Evolutionary conservation across 1,284 basidiomycete species (phyloP).

Genomic region (Moniliophthora roreri): DNA sequence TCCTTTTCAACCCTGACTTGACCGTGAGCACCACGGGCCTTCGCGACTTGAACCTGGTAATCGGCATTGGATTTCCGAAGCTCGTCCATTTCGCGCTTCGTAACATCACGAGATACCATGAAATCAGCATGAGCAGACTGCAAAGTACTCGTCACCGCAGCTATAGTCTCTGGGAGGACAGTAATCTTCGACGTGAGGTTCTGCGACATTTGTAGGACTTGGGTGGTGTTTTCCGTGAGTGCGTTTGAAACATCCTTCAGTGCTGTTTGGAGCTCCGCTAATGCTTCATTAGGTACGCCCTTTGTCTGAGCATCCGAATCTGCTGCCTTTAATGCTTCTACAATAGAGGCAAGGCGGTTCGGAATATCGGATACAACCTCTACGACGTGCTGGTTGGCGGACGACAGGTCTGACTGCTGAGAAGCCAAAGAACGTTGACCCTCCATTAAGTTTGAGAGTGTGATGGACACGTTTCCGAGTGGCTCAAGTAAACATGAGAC

Average conservation of each 20-base stretch:
- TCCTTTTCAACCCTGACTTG: slow-evolving; percentile 83
- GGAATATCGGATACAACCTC: slow-evolving; percentile 43
- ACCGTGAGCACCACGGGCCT: slow-evolving; percentile 73
- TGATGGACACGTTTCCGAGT: slow-evolving; percentile 34
- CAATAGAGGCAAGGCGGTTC: slow-evolving; percentile 36
- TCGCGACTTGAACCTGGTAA: slow-evolving; percentile 66
- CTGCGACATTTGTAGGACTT: slow-evolving; percentile 49
- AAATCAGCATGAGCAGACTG: slow-evolving; percentile 65
- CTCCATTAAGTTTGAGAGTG: slow-evolving; percentile 38
- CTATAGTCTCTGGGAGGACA: slow-evolving; percentile 57
- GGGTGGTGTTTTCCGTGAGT: slow-evolving; percentile 48
- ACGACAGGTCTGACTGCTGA: slow-evolving; percentile 34
- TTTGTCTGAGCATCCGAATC: slow-evolving; percentile 22
- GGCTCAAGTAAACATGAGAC: slow-evolving; percentile 50
- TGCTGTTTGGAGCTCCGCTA: slow-evolving; percentile 43
- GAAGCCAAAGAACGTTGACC: slow-evolving; percentile 42
- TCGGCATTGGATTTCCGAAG: slow-evolving; percentile 65
- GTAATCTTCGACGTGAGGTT: slow-evolving; percentile 52
- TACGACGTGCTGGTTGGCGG: slow-evolving; percentile 33
- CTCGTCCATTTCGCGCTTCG: slow-evolving; percentile 66
- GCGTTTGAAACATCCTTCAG: slow-evolving; percentile 42
- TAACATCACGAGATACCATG: slow-evolving; percentile 49
- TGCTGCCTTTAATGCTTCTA: slow-evolving; percentile 39
- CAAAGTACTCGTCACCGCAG: slow-evolving; percentile 51
- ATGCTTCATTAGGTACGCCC: slow-evolving; percentile 21